Conservation (phyloP, 176 grass and related monocot genomes). For the Oryza officinalis region DNA sequence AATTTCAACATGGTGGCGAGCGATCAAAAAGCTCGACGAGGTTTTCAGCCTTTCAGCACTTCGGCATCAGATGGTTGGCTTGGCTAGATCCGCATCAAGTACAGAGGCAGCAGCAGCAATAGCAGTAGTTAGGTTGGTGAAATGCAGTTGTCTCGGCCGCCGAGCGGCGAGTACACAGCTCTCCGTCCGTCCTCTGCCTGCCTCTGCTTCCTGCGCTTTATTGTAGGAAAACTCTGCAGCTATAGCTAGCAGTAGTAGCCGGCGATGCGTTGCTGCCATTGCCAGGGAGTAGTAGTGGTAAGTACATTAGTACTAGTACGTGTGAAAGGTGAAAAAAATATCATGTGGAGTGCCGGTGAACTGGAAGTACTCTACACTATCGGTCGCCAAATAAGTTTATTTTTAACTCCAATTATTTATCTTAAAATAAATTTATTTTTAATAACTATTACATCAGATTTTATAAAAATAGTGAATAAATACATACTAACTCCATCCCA, state of each 20-base stretch:
- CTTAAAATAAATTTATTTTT: no score
- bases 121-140: neutral
- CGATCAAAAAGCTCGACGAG: no score
- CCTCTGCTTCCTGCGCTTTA: neutral
- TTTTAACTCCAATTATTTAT: no score
- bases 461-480: no score
- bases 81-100: neutral
- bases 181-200: neutral
- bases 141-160: slow-evolving; percentile 21
- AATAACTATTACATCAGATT: no score
- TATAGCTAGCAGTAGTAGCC: no score
- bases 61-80: neutral
- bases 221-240: neutral
- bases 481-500: no score
- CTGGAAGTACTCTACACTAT: no score
- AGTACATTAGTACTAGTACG: no score
- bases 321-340: neutral
- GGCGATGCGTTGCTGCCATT: no score
- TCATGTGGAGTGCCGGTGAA: neutral
- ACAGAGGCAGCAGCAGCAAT: neutral
- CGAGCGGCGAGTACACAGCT: slow-evolving; percentile 8
- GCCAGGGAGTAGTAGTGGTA: no score
- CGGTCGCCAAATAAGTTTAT: no score
- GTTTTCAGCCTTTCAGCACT: neutral
- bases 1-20: neutral